Evolutionary conservation across 371 early-diverging fungal genomes (phyloP).

Genomic region (Dinochytrium kinnereticum): DNA sequence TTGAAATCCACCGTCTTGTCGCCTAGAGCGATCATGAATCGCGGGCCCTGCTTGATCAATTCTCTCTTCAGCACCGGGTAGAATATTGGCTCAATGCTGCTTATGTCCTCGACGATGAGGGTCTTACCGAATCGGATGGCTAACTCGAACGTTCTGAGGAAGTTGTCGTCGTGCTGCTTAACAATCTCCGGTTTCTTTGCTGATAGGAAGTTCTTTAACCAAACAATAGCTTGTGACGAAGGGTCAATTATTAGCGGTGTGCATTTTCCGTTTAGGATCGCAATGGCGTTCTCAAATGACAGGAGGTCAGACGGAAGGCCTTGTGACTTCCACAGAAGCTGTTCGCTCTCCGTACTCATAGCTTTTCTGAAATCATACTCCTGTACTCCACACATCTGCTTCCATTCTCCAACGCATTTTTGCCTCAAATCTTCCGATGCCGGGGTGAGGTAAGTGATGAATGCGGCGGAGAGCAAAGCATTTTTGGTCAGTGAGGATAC

Average conservation of each 20-base stretch:
- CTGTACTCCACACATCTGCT: slow-evolving; percentile 18
- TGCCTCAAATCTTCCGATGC: slow-evolving; percentile 49
- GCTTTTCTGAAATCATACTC: slow-evolving; percentile 44
- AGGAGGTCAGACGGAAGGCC: slow-evolving; percentile 57
- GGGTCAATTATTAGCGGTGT: slow-evolving; percentile 60
- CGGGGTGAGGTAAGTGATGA: slow-evolving; percentile 52
- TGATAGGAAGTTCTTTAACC: slow-evolving; percentile 50
- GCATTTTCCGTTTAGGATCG: slow-evolving; percentile 39
- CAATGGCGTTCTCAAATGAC: slow-evolving; percentile 58
- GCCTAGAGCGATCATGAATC: slow-evolving; percentile 54
- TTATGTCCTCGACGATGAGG: slow-evolving; percentile 54
- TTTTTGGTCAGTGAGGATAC: slow-evolving; percentile 42
- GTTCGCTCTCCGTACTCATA: slow-evolving; percentile 59
- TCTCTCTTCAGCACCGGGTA: slow-evolving; percentile 51
- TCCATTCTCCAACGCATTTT: slow-evolving; percentile 42
- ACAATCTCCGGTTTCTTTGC: slow-evolving; percentile 56
- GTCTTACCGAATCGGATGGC: slow-evolving; percentile 63
- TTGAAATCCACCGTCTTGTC: slow-evolving; percentile 58
- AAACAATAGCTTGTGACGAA: slow-evolving; percentile 50
- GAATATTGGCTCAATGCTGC: slow-evolving; percentile 42
- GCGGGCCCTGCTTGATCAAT: slow-evolving; percentile 55
- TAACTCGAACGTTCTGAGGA: slow-evolving; percentile 54
- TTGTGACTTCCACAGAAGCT: slow-evolving; percentile 55
- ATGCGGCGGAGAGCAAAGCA: slow-evolving; percentile 50
- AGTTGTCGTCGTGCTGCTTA: slow-evolving; percentile 55